Evolutionary conservation across 2,329 filamentous ascomycete species (phyloP).

Genomic region (Berkeleyomyces rouxiae): DNA sequence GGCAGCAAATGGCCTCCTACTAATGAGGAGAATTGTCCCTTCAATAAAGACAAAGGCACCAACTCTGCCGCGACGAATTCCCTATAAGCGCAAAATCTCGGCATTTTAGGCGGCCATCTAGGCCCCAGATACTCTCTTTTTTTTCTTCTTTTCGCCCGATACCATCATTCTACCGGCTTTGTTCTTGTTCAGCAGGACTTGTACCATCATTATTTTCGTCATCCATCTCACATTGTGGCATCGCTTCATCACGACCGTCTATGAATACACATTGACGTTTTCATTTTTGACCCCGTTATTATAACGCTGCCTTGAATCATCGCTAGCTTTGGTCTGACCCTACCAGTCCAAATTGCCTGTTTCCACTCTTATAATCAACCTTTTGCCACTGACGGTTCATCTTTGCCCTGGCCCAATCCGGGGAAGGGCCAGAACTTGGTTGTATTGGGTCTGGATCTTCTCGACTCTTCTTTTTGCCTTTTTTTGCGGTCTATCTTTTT

Average conservation of each 20-base stretch:
- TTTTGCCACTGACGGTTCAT: not conserved
- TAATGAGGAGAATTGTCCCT: no score
- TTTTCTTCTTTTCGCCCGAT: not conserved
- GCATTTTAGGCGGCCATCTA: no score
- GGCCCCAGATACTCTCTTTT: not conserved
- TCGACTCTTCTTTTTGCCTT: not conserved
- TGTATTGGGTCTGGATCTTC: no score
- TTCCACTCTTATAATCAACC: not conserved
- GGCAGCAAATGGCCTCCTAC: constrained; percentile 22
- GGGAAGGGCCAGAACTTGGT: no score
- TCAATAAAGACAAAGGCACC: not conserved
- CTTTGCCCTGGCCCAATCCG: no score
- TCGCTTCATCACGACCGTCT: not conserved
- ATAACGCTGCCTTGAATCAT: not conserved
- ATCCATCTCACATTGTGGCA: not conserved
- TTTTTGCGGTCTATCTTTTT: not conserved
- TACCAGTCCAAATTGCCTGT: not conserved
- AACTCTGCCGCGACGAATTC: not conserved
- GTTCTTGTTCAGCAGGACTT: not conserved
- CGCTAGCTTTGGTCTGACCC: not conserved
- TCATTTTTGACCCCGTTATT: not conserved
- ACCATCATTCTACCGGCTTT: not conserved
- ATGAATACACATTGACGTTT: not conserved
- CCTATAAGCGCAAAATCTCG: not conserved
- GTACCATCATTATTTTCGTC: not conserved